These are phyloP conservation scores for Allium fistulosum DNA, from an alignment of 106 monocot genomes.

Conservation along the genomic window DNA sequence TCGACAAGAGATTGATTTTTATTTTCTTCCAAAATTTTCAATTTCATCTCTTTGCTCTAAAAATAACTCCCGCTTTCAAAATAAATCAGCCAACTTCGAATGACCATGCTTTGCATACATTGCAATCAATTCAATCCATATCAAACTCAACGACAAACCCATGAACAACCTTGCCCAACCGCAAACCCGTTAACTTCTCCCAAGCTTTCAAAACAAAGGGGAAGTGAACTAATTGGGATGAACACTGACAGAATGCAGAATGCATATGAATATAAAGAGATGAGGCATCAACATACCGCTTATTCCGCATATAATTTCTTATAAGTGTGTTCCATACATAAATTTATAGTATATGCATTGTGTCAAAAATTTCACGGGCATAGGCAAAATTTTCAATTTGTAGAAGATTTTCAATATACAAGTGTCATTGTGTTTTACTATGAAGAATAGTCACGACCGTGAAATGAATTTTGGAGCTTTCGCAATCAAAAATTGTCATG, in stretches of 20 bases:
- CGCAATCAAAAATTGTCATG: no score
- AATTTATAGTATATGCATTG: constrained; percentile 17
- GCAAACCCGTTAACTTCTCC: constrained; percentile 4
- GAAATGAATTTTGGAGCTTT: no score
- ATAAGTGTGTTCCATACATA: constrained; percentile 33
- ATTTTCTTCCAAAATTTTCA: constrained; percentile 22
- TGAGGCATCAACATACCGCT: constrained; percentile 5
- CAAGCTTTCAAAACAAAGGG: constrained; percentile 32
- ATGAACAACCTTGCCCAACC: constrained; percentile 23
- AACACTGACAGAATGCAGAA: constrained; percentile 3
- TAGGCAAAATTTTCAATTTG: constrained; percentile 4
- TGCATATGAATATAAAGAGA: constrained; percentile 12
- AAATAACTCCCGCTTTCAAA: background rate
- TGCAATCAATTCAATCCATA: constrained; percentile 27
- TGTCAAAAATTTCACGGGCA: constrained; percentile 24
- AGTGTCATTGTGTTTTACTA: no score
- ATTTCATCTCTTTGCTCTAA: constrained; percentile 21
- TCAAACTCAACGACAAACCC: constrained; percentile 15
- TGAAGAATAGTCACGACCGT: no score
- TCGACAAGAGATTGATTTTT: constrained; percentile 4
- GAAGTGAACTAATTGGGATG: constrained; percentile 26
- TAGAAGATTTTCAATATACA: constrained; percentile 9
- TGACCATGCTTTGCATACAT: constrained; percentile 35
- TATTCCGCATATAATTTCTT: constrained; percentile 10
- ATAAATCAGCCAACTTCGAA: constrained; percentile 13